Percentiles rank a stretch among this genome's conserved stretches.
phyloP scores from a whole-genome alignment of 495 filamentous ascomycete genomes.

The Trichoderma parareesei region DNA sequence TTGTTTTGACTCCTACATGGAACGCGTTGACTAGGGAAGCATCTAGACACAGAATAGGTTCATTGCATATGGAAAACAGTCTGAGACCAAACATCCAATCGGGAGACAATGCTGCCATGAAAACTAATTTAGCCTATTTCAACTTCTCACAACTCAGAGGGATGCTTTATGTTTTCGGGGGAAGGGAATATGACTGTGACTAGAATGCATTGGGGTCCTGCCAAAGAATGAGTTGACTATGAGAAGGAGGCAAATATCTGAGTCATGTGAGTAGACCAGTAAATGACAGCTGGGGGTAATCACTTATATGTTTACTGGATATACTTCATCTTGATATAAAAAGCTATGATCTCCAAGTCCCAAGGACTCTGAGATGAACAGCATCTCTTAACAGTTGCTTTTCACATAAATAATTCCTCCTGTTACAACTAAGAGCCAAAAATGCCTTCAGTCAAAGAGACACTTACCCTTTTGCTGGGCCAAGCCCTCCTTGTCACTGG shows the following conservation, averaged over 20 bases:
- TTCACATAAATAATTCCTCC: neutral
- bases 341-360: too few species aligned
- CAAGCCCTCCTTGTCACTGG: neutral
- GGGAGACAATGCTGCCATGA: neutral
- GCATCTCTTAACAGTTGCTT: neutral
- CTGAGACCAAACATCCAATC: neutral
- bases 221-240: neutral
- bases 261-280: neutral
- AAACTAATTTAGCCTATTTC: slow-evolving; percentile 5
- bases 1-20: too few species aligned
- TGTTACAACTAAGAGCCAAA: neutral
- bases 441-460: neutral
- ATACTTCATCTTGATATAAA: neutral
- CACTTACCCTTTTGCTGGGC: neutral
- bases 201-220: neutral
- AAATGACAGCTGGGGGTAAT: neutral
- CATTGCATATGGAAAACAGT: neutral
- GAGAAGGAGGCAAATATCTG: neutral
- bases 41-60: neutral
- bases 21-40: too few species aligned
- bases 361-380: neutral
- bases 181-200: slow-evolving; percentile 4
- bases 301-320: neutral
- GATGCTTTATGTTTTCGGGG: neutral
- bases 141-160: neutral